These are phyloP conservation scores for Lodderomyces parapsilosis DNA, from an alignment of 1,139 yeast genomes.

Conservation along the genomic window DNA sequence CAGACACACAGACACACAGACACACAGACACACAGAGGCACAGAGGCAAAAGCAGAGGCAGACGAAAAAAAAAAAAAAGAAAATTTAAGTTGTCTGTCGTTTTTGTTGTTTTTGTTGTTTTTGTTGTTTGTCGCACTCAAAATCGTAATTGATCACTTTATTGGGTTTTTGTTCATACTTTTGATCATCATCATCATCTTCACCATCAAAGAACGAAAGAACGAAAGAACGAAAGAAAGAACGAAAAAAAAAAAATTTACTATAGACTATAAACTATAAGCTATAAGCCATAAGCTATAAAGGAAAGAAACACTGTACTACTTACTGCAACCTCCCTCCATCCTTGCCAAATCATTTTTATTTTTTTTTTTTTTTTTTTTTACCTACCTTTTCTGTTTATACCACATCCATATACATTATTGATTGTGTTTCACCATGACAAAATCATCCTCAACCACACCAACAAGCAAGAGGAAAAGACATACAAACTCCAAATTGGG, in stretches of 20 bases:
- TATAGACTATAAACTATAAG: too few relatives aligned
- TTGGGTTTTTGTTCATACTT: background rate
- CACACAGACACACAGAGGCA: too few relatives aligned
- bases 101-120: background rate
- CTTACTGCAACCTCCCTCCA: too few relatives aligned
- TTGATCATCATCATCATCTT: too few relatives aligned
- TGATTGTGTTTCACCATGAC: background rate
- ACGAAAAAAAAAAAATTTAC: too few relatives aligned
- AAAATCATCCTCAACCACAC: slow-evolving; percentile 8
- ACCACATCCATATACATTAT: background rate
- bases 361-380: background rate
- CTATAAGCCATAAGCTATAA: too few relatives aligned
- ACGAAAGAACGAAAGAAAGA: too few relatives aligned
- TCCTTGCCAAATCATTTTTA: too few relatives aligned
- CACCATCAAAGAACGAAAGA: too few relatives aligned
- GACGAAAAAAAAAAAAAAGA: slow-evolving; percentile 4
- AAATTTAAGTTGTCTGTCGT: background rate
- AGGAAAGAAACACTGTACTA: too few relatives aligned
- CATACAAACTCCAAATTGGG: slow-evolving; percentile 47
- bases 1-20: background rate
- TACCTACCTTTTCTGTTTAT: background rate
- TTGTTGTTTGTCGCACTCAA: background rate
- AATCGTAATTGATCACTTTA: slow-evolving; percentile 3
- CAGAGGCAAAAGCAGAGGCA: slow-evolving; percentile 1
- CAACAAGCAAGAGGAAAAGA: slow-evolving; percentile 26